phyloP scores from a whole-genome alignment of 257 asterid species.

The Plantago ovata region DNA sequence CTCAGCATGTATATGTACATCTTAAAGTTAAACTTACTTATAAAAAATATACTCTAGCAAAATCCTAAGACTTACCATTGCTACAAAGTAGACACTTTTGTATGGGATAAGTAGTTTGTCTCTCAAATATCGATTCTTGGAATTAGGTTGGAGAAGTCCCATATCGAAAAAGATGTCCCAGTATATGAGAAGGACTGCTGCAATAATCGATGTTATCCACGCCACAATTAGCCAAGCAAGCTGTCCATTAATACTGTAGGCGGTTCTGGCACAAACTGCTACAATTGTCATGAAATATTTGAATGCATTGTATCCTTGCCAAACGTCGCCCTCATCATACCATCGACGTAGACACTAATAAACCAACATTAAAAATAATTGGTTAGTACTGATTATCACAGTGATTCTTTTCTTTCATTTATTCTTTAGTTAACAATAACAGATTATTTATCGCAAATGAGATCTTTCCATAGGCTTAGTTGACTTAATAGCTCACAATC shows the following conservation, averaged over 20 bases:
- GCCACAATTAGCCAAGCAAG: slow-evolving; percentile 38
- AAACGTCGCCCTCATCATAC: slow-evolving; percentile 41
- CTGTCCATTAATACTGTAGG: slow-evolving; percentile 30
- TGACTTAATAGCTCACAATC: too few relatives aligned
- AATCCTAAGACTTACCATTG: slow-evolving; percentile 43
- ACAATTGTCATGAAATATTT: slow-evolving; percentile 43
- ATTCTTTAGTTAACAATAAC: too few relatives aligned
- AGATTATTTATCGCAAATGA: too few relatives aligned
- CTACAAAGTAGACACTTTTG: slow-evolving; percentile 42
- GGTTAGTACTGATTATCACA: too few relatives aligned
- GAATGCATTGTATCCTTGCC: slow-evolving; percentile 50
- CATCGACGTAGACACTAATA: slow-evolving; percentile 50
- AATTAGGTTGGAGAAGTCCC: slow-evolving; percentile 51
- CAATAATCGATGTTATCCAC: slow-evolving; percentile 33
- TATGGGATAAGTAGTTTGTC: slow-evolving; percentile 59
- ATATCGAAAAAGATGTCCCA: slow-evolving; percentile 61
- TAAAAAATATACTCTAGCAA: too few relatives aligned
- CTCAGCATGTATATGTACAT: background rate
- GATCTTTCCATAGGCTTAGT: too few relatives aligned
- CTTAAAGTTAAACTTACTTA: background rate
- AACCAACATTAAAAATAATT: background rate
- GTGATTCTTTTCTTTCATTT: too few relatives aligned
- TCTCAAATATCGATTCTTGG: slow-evolving; percentile 52
- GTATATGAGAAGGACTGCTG: slow-evolving; percentile 37
- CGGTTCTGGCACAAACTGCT: slow-evolving; percentile 48